A percentile compares a stretch with the other conserved stretches of the same genome.
phyloP scores from a whole-genome alignment of 2,329 filamentous ascomycete genomes.

The Pezicula neosporulosa region DNA sequence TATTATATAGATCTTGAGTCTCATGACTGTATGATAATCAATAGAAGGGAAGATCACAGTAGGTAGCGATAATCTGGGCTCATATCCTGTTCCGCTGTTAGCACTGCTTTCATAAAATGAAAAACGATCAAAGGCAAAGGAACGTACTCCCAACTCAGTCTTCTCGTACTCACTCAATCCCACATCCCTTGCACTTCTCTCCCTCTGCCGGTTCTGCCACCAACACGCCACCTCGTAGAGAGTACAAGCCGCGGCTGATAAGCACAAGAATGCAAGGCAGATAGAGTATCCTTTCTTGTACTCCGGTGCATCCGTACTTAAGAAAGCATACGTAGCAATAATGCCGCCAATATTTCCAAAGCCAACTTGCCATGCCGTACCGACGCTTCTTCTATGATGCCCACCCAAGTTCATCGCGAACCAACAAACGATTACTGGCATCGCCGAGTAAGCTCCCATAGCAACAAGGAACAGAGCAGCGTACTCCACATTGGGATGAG shows the following conservation, averaged over 20 bases:
- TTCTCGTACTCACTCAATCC: slow-evolving; percentile 59
- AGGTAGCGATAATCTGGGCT: slow-evolving; percentile 30
- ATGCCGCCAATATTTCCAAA: slow-evolving; percentile 81
- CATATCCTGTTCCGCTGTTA: slow-evolving; percentile 22
- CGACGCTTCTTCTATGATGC: slow-evolving; percentile 67
- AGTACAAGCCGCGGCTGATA: slow-evolving; percentile 60
- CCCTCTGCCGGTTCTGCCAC: slow-evolving; percentile 57
- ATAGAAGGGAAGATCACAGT: slow-evolving; percentile 7
- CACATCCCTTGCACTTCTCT: slow-evolving; percentile 40
- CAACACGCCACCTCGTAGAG: slow-evolving; percentile 57
- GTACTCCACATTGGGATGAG: slow-evolving; percentile 67
- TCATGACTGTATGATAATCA: too few relatives aligned
- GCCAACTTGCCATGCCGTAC: slow-evolving; percentile 72
- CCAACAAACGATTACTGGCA: slow-evolving; percentile 85
- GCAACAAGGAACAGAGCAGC: slow-evolving; percentile 78
- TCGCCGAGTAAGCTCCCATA: slow-evolving; percentile 78
- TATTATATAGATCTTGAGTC: too few relatives aligned
- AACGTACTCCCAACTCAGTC: slow-evolving; percentile 39
- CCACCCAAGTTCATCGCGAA: slow-evolving; percentile 77
- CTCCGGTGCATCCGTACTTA: slow-evolving; percentile 61
- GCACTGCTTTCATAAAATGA: slow-evolving; percentile 2
- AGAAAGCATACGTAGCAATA: slow-evolving; percentile 69
- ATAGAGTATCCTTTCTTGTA: slow-evolving; percentile 76
- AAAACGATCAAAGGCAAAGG: not conserved
- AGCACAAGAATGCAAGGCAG: slow-evolving; percentile 66